Evolutionary conservation across 1,284 basidiomycete genomes (phyloP).

Genomic region (Trichosporon sp.): DNA sequence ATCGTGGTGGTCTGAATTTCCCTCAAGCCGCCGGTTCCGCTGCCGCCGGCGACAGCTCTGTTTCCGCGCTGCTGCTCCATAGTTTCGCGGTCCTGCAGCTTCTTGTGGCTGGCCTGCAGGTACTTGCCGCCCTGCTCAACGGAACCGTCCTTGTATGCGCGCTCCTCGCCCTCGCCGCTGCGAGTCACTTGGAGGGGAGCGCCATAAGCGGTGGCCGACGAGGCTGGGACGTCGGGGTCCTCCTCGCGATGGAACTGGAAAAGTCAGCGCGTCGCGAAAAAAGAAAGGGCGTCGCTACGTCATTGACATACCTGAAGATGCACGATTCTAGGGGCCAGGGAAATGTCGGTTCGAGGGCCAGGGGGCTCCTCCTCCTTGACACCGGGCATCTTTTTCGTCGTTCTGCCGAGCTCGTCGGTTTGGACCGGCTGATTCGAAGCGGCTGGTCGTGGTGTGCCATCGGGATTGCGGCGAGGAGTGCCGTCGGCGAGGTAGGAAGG

Average conservation of each 20-base stretch:
- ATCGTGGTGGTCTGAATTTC: not conserved
- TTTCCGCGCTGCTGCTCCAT: not conserved
- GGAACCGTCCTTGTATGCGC: slow-evolving; percentile 14
- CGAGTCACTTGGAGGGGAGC: slow-evolving; percentile 34
- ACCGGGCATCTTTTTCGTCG: slow-evolving; percentile 19
- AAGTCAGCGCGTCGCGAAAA: slow-evolving; percentile 7
- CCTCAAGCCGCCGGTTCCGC: not conserved
- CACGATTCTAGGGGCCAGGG: slow-evolving; percentile 37
- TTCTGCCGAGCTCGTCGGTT: slow-evolving; percentile 34
- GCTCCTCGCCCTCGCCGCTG: slow-evolving; percentile 34
- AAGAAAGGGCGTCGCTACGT: not conserved
- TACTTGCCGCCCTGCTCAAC: not conserved
- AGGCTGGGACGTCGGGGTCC: not conserved
- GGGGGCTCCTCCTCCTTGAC: slow-evolving; percentile 42
- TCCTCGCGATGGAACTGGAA: slow-evolving; percentile 1
- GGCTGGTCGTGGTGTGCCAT: not conserved
- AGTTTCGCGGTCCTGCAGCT: not conserved
- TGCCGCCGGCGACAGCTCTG: not conserved
- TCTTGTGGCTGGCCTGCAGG: not conserved
- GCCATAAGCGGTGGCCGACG: slow-evolving; percentile 9
- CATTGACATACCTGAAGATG: slow-evolving; percentile 37
- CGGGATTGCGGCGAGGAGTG: not conserved
- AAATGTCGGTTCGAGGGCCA: slow-evolving; percentile 42
- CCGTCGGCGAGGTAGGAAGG: not conserved
- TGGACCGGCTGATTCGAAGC: not conserved